phyloP scores from a whole-genome alignment of 1,139 yeast species.

The Diutina catenulata region DNA sequence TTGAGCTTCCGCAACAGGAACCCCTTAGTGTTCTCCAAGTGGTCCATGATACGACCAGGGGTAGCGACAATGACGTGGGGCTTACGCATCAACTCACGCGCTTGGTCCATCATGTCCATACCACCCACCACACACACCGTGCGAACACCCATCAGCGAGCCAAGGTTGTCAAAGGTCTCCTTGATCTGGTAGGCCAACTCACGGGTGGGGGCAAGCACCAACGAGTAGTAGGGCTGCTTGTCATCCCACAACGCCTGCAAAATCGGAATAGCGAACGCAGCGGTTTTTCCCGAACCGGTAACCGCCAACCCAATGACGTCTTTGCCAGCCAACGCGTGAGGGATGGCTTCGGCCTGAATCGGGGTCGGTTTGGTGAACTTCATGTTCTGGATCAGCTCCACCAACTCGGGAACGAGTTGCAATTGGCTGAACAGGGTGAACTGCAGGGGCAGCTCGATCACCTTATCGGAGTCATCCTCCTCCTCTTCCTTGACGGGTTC shows the following conservation, averaged over 20 bases:
- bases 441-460: conserved; percentile 14
- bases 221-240: conserved; percentile 78
- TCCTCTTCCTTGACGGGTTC: conserved; percentile 7
- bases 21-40: conserved; percentile 89
- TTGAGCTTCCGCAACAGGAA: conserved; percentile 71
- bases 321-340: conserved; percentile 79
- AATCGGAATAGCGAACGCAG: conserved; percentile 83
- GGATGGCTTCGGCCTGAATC: conserved; percentile 84
- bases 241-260: conserved; percentile 84
- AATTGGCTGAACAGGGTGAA: conserved; percentile 37
- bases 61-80: conserved; percentile 95
- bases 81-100: conserved; percentile 82
- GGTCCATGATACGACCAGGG: conserved; percentile 85
- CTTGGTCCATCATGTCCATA: conserved; percentile 97
- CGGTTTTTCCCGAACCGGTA: conserved; percentile 80
- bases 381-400: conserved; percentile 65
- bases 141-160: conserved; percentile 80
- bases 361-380: conserved; percentile 72
- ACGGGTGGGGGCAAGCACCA: conserved; percentile 92
- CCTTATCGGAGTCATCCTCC: conserved; percentile 7
- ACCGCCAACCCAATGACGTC: conserved; percentile 77
- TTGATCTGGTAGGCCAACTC: conserved; percentile 94
- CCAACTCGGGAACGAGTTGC: conserved; percentile 64
- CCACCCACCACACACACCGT: conserved; percentile 91
- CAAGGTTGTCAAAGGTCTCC: conserved; percentile 91